Evolutionary conservation across 2,329 filamentous ascomycete species (phyloP).

Genomic region (Stemphylium beticola): DNA sequence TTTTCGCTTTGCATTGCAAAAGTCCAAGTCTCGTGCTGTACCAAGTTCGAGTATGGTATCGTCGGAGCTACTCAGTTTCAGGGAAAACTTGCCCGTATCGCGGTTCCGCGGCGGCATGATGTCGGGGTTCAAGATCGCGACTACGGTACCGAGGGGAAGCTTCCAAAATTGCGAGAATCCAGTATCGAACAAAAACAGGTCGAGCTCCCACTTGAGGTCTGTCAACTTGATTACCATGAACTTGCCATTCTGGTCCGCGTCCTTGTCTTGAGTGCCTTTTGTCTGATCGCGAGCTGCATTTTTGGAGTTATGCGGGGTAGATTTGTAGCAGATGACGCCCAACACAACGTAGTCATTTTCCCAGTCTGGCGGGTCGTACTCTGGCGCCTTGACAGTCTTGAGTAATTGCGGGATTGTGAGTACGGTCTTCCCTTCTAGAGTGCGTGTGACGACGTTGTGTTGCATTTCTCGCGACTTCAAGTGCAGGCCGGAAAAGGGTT

Average conservation of each 20-base stretch:
- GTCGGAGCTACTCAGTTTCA: conserved; percentile 83
- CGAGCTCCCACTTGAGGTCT: conserved; percentile 88
- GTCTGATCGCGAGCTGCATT: conserved; percentile 53
- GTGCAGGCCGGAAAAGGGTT: conserved; percentile 85
- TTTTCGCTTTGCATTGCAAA: conserved; percentile 83
- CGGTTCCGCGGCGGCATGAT: conserved; percentile 85
- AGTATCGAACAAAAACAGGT: conserved; percentile 88
- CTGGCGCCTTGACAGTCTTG: conserved; percentile 78
- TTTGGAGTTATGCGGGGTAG: conserved; percentile 72
- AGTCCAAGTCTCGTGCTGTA: conserved; percentile 81
- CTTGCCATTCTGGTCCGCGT: conserved; percentile 70
- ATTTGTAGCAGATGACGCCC: conserved; percentile 87
- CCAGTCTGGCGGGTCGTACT: conserved; percentile 79
- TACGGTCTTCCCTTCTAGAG: conserved; percentile 76
- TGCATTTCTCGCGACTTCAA: conserved; percentile 83
- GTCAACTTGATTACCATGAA: conserved; percentile 92
- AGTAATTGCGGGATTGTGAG: conserved; percentile 82
- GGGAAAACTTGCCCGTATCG: conserved; percentile 82
- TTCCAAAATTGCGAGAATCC: conserved; percentile 96
- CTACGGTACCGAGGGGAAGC: conserved; percentile 84
- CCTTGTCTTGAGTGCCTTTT: conserved; percentile 50
- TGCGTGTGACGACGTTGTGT: conserved; percentile 78
- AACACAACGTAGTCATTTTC: conserved; percentile 91
- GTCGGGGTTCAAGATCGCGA: conserved; percentile 89
- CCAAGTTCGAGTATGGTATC: conserved; percentile 93